Conservation (phyloP, 805 yeast genomes). For the Candida saitoana region DNA sequence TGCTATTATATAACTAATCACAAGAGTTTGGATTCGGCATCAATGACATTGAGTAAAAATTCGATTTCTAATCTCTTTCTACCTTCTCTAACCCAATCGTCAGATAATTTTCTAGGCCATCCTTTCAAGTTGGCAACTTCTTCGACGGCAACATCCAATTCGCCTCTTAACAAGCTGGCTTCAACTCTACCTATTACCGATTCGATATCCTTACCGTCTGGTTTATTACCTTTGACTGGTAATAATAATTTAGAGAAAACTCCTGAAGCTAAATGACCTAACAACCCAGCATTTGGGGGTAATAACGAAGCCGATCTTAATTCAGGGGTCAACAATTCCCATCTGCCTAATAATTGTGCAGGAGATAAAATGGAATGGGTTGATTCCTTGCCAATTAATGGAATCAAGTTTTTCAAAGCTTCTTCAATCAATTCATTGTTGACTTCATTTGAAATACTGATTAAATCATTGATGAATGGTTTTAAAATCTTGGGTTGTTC, state of each 20-base stretch:
- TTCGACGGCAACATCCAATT: conserved; percentile 84
- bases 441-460: conserved; percentile 16
- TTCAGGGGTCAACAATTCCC: conserved; percentile 79
- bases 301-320: conserved; percentile 82
- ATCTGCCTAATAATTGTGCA: conserved; percentile 73
- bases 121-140: conserved; percentile 88
- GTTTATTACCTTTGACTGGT: conserved; percentile 69
- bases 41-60: conserved; percentile 67
- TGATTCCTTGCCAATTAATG: conserved; percentile 33
- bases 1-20: not conserved
- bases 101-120: conserved; percentile 85
- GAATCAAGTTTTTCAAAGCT: conserved; percentile 31
- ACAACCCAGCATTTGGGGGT: conserved; percentile 93
- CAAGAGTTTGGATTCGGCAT: conserved; percentile 49
- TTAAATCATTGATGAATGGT: conserved; percentile 38
- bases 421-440: conserved; percentile 33
- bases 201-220: conserved; percentile 81
- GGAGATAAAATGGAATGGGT: conserved; percentile 61
- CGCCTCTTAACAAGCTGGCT: conserved; percentile 66
- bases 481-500: conserved; percentile 24
- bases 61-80: conserved; percentile 87
- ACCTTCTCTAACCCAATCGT: conserved; percentile 87
- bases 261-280: conserved; percentile 83
- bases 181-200: conserved; percentile 83
- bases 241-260: conserved; percentile 72